Conservation (phyloP, 1,139 yeast species). For the Kluyveromyces sp. region DNA sequence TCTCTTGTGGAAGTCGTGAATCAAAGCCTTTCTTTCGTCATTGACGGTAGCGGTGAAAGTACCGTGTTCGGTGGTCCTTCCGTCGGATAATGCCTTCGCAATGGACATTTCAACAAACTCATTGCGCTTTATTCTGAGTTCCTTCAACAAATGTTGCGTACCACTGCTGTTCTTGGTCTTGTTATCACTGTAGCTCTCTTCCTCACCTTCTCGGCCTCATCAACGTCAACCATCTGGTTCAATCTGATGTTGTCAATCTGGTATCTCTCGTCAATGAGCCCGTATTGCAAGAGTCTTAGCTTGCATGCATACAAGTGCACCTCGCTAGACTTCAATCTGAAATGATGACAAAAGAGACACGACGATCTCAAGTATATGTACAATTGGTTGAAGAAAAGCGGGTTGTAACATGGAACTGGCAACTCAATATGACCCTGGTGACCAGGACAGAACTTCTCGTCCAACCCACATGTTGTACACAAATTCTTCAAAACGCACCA, state of each 20-base stretch:
- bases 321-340: constrained; percentile 61
- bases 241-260: constrained; percentile 57
- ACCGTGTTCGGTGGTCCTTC: constrained; percentile 60
- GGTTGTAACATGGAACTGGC: constrained; percentile 93
- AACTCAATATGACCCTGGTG: constrained; percentile 97
- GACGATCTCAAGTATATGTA: constrained; percentile 75
- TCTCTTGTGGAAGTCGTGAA: constrained; percentile 69
- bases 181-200: constrained; percentile 12
- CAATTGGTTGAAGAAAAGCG: constrained; percentile 86
- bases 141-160: constrained; percentile 33
- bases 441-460: constrained; percentile 93
- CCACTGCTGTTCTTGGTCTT: constrained; percentile 27
- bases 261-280: constrained; percentile 70
- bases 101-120: constrained; percentile 64
- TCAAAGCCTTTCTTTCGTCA: constrained; percentile 74
- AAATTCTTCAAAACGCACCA: constrained; percentile 88
- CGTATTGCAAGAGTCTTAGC: constrained; percentile 76
- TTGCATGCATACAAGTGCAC: constrained; percentile 73
- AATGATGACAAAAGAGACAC: constrained; percentile 86
- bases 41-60: constrained; percentile 74
- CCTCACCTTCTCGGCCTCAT: constrained; percentile 33
- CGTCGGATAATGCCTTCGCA: constrained; percentile 69
- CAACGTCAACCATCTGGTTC: constrained; percentile 25
- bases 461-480: constrained; percentile 94
- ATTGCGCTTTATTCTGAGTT: constrained; percentile 53